Percentiles rank a stretch among this genome's conserved stretches.
phyloP scores from a whole-genome alignment of 2,329 filamentous ascomycete genomes.

The Venturia carpophila region DNA sequence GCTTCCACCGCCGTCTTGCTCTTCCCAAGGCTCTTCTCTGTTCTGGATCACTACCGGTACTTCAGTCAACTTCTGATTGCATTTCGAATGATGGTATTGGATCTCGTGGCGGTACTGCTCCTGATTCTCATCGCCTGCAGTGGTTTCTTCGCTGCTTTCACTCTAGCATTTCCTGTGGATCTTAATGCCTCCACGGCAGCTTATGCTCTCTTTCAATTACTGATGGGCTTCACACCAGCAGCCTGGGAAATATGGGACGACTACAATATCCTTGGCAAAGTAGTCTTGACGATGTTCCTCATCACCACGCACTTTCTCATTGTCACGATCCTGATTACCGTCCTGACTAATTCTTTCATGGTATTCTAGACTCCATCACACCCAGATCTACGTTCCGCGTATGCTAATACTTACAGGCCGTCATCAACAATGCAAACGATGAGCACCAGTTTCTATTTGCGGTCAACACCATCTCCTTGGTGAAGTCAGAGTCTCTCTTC shows the following conservation, averaged over 20 bases:
- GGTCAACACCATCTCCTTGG: constrained; percentile 95
- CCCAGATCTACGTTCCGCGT: background rate
- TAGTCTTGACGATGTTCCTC: constrained; percentile 71
- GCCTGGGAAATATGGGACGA: constrained; percentile 83
- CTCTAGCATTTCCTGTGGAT: constrained; percentile 63
- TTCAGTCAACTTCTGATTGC: constrained; percentile 92
- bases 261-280: constrained; percentile 72
- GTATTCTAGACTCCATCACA: background rate
- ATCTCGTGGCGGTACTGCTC: constrained; percentile 75
- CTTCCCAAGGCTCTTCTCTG: constrained; percentile 83
- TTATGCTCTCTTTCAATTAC: constrained; percentile 83
- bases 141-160: constrained; percentile 93
- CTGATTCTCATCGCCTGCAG: constrained; percentile 83
- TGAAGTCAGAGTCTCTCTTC: constrained; percentile 95
- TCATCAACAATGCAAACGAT: constrained; percentile 86
- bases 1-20: constrained; percentile 84
- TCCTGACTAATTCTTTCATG: constrained; percentile 96
- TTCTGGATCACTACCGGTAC: constrained; percentile 91
- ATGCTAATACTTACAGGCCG: constrained; percentile 38
- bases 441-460: constrained; percentile 91
- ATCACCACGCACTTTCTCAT: constrained; percentile 94
- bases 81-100: constrained; percentile 87
- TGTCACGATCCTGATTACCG: constrained; percentile 87
- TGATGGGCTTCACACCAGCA: constrained; percentile 93
- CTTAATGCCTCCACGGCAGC: constrained; percentile 68